Percentiles rank a stretch among this genome's conserved stretches.
Evolutionary conservation across 2,329 filamentous ascomycete species (phyloP).

Genomic region (Aspergillus persii): DNA sequence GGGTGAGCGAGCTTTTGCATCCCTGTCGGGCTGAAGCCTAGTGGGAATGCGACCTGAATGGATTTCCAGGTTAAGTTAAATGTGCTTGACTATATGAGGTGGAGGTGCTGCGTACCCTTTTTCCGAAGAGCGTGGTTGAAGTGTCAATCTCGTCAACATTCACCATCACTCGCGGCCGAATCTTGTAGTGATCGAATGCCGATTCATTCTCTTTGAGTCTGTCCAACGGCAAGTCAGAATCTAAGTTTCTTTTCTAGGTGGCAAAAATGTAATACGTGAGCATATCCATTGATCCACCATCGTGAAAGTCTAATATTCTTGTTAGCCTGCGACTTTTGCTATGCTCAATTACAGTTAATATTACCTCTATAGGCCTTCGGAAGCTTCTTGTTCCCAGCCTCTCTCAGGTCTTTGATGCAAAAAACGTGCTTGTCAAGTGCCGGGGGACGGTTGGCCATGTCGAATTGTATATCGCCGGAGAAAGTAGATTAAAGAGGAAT

Average conservation of each 20-base stretch:
- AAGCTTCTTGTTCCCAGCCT: conserved; percentile 32
- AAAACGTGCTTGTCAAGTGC: conserved; percentile 13
- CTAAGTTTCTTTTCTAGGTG: no score
- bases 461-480: background rate
- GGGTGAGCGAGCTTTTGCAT: conserved; percentile 49
- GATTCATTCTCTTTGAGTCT: conserved; percentile 50
- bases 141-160: conserved; percentile 43
- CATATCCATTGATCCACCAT: conserved; percentile 54
- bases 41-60: conserved; percentile 42
- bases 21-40: conserved; percentile 53
- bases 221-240: background rate
- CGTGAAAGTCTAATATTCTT: conserved; percentile 48
- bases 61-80: background rate
- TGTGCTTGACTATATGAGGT: background rate
- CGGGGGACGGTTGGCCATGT: conserved; percentile 18
- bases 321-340: background rate
- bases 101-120: conserved; percentile 13
- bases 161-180: conserved; percentile 43
- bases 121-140: conserved; percentile 43
- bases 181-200: conserved; percentile 49
- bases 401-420: conserved; percentile 36
- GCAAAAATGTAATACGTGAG: conserved; percentile 34
- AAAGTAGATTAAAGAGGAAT: background rate
- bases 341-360: background rate
- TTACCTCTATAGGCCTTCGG: conserved; percentile 33